These are phyloP conservation scores for Pichia kluyveri DNA, from an alignment of 805 yeast genomes.

Conservation along the genomic window DNA sequence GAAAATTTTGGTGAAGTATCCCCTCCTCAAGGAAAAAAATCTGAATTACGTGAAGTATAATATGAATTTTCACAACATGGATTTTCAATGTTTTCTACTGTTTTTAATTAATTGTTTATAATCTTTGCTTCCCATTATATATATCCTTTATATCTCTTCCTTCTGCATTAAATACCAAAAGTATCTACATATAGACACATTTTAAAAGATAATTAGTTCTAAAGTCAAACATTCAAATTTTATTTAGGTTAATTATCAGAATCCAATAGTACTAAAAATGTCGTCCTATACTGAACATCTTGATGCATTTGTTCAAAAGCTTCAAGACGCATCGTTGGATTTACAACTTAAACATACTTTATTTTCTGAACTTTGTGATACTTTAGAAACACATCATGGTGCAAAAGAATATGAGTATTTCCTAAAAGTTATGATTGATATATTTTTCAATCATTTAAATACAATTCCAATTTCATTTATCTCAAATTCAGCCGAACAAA, in stretches of 20 bases:
- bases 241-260: no score
- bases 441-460: slow-evolving; percentile 53
- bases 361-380: slow-evolving; percentile 76
- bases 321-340: slow-evolving; percentile 47
- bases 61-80: no score
- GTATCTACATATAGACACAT: no score
- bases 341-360: slow-evolving; percentile 54
- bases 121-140: no score
- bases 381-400: slow-evolving; percentile 75
- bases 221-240: no score
- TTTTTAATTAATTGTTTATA: no score
- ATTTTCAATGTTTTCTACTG: no score
- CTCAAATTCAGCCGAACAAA: slow-evolving; percentile 61
- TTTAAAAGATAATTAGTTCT: no score
- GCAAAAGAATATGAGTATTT: slow-evolving; percentile 76
- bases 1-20: neutral
- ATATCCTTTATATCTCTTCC: no score
- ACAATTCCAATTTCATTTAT: slow-evolving; percentile 66
- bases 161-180: no score
- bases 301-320: slow-evolving; percentile 58
- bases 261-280: slow-evolving; percentile 4
- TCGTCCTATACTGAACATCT: slow-evolving; percentile 42
- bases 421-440: slow-evolving; percentile 59
- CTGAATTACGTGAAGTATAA: no score
- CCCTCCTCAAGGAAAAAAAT: no score